These are phyloP conservation scores for Ceratocystis colombiana DNA, from an alignment of 2,329 filamentous ascomycete species.

Conservation along the genomic window DNA sequence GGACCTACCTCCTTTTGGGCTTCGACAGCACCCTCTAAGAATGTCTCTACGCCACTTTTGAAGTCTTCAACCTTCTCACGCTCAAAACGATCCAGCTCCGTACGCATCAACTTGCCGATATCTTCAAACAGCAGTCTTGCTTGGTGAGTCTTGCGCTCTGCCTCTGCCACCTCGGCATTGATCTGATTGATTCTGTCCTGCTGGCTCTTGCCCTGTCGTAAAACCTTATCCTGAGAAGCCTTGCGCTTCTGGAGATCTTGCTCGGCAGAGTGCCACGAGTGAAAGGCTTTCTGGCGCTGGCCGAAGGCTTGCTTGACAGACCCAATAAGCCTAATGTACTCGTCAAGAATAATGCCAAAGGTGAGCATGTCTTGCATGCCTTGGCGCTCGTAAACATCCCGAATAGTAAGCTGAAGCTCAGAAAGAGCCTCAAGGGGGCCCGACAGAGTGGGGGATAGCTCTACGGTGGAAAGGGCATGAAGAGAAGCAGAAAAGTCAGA, in stretches of 20 bases:
- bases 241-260: slow-evolving; percentile 85
- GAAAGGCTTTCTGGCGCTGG: slow-evolving; percentile 90
- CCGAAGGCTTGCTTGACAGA: slow-evolving; percentile 88
- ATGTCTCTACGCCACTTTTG: slow-evolving; percentile 95
- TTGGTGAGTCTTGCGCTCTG: slow-evolving; percentile 86
- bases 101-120: slow-evolving; percentile 88
- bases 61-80: slow-evolving; percentile 98
- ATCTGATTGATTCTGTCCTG: slow-evolving; percentile 91
- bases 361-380: slow-evolving; percentile 95
- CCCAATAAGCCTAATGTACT: slow-evolving; percentile 92
- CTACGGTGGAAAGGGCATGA: slow-evolving; percentile 84
- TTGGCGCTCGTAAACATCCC: slow-evolving; percentile 90
- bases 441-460: slow-evolving; percentile 79
- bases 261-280: slow-evolving; percentile 87
- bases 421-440: slow-evolving; percentile 84
- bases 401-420: slow-evolving; percentile 85
- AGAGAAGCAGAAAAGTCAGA: slow-evolving; percentile 87
- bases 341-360: slow-evolving; percentile 92
- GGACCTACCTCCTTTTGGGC: slow-evolving; percentile 86
- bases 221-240: slow-evolving; percentile 81
- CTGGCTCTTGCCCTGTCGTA: slow-evolving; percentile 87
- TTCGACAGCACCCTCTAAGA: slow-evolving; percentile 91
- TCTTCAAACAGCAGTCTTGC: slow-evolving; percentile 86
- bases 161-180: slow-evolving; percentile 85
- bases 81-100: slow-evolving; percentile 88